Percentiles rank a stretch among this genome's conserved stretches.
Evolutionary conservation across 768 basidiomycete genomes (phyloP).

Genomic region (Crassisporium funariophilum): DNA sequence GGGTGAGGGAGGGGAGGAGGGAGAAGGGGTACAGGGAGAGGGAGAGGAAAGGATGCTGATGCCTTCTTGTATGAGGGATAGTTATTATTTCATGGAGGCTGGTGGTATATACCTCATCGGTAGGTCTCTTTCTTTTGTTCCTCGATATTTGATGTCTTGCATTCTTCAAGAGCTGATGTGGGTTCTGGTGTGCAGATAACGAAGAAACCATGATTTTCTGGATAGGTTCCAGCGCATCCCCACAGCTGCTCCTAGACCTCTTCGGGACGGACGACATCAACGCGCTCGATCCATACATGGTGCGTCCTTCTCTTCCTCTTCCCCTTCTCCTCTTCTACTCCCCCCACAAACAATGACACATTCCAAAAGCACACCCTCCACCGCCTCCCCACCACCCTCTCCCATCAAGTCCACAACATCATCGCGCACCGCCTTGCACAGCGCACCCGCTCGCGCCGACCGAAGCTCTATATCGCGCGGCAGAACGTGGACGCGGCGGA

Average conservation of each 20-base stretch:
- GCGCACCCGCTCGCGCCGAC: slow-evolving; percentile 50
- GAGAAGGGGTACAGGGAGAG: no score
- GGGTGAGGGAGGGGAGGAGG: no score
- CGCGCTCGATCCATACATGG: slow-evolving; percentile 68
- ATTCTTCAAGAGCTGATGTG: background rate
- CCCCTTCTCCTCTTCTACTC: background rate
- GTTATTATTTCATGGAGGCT: slow-evolving; percentile 85
- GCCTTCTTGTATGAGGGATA: slow-evolving; percentile 80
- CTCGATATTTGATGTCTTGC: background rate
- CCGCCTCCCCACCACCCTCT: slow-evolving; percentile 69
- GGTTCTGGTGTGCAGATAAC: slow-evolving; percentile 18
- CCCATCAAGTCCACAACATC: slow-evolving; percentile 84
- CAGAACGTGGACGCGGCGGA: slow-evolving; percentile 93
- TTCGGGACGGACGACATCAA: slow-evolving; percentile 83
- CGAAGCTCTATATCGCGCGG: slow-evolving; percentile 76
- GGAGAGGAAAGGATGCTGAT: slow-evolving; percentile 59
- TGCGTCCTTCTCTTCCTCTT: slow-evolving; percentile 35
- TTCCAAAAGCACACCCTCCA: slow-evolving; percentile 66
- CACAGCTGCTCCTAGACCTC: slow-evolving; percentile 79
- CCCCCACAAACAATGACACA: slow-evolving; percentile 2
- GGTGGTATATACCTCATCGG: slow-evolving; percentile 94
- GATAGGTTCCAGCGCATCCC: slow-evolving; percentile 83
- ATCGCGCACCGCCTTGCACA: slow-evolving; percentile 64
- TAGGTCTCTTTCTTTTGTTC: slow-evolving; percentile 36
- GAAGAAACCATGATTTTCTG: slow-evolving; percentile 70